Conservation (phyloP, 805 yeast genomes). For the Cyberlindnera sargentensis region DNA sequence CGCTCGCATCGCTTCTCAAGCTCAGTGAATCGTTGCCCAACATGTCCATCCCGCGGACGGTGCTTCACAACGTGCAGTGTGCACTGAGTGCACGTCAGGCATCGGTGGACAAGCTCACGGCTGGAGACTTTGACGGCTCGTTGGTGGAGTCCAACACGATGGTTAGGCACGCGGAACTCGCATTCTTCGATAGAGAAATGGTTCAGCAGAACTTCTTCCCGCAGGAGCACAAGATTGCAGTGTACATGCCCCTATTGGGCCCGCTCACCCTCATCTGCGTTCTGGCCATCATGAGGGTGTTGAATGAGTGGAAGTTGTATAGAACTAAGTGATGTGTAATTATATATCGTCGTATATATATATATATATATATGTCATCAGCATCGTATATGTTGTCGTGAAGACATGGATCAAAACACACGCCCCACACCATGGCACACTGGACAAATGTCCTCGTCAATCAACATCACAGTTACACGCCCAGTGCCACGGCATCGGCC, state of each 20-base stretch:
- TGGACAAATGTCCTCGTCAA: slow-evolving; percentile 8
- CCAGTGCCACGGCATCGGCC: slow-evolving; percentile 38
- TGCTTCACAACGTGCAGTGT: slow-evolving; percentile 46
- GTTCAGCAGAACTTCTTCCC: slow-evolving; percentile 94
- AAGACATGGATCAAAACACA: slow-evolving; percentile 4
- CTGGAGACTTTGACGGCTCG: slow-evolving; percentile 40
- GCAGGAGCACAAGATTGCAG: slow-evolving; percentile 91
- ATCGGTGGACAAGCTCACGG: slow-evolving; percentile 24
- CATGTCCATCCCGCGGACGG: slow-evolving; percentile 77
- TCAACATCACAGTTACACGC: slow-evolving; percentile 2
- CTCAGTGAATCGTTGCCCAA: slow-evolving; percentile 62
- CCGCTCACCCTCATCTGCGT: slow-evolving; percentile 66
- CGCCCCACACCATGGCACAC: slow-evolving; percentile 14
- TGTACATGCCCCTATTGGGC: slow-evolving; percentile 83
- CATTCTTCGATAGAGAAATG: slow-evolving; percentile 93
- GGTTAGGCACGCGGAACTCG: slow-evolving; percentile 39
- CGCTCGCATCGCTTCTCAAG: slow-evolving; percentile 64
- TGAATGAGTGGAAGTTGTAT: slow-evolving; percentile 29
- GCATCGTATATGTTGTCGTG: too few species aligned
- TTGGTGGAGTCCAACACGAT: slow-evolving; percentile 45
- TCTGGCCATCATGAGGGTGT: slow-evolving; percentile 42
- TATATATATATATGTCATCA: neutral
- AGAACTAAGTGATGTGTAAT: slow-evolving; percentile 7
- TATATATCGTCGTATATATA: neutral
- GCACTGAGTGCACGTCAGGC: slow-evolving; percentile 36